A percentile compares a stretch with the other conserved stretches of the same genome.
Evolutionary conservation across 805 yeast genomes (phyloP).

Genomic region (Saturnispora saitoi): DNA sequence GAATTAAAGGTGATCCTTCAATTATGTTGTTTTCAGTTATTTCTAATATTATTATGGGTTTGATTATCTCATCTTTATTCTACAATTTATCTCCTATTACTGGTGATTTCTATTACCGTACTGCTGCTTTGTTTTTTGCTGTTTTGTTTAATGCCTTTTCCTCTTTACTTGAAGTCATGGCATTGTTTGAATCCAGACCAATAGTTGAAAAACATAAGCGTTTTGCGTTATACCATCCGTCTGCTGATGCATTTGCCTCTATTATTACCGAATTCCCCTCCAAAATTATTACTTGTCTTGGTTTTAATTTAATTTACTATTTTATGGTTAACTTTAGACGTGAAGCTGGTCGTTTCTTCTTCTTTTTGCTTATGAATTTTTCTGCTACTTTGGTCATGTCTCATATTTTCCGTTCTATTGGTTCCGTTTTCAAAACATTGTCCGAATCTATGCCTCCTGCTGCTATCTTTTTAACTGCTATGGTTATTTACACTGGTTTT

Average conservation of each 20-base stretch:
- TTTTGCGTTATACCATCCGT: conserved; percentile 49
- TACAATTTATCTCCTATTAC: conserved; percentile 39
- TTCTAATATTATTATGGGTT: conserved; percentile 45
- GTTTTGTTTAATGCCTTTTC: conserved; percentile 55
- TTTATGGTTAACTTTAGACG: conserved; percentile 47
- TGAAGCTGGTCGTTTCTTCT: conserved; percentile 46
- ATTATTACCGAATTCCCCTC: conserved; percentile 50
- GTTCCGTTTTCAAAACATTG: conserved; percentile 39
- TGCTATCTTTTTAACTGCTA: conserved; percentile 38
- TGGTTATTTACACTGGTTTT: conserved; percentile 46
- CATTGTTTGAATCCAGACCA: conserved; percentile 46
- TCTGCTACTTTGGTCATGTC: conserved; percentile 44
- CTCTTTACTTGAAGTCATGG: conserved; percentile 48
- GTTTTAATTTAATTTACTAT: conserved; percentile 43
- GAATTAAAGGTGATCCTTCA: conserved; percentile 43
- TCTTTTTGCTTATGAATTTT: conserved; percentile 37
- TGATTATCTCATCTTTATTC: conserved; percentile 49
- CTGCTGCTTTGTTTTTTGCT: conserved; percentile 62
- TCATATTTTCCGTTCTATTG: conserved; percentile 45
- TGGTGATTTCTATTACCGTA: conserved; percentile 43
- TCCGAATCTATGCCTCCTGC: conserved; percentile 55
- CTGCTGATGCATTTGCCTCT: conserved; percentile 54
- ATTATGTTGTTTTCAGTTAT: conserved; percentile 34
- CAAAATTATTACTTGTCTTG: conserved; percentile 36
- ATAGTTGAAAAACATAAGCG: conserved; percentile 52